Evolutionary conservation across 2,329 filamentous ascomycete species (phyloP).

Genomic region (Verticillium nubilum): DNA sequence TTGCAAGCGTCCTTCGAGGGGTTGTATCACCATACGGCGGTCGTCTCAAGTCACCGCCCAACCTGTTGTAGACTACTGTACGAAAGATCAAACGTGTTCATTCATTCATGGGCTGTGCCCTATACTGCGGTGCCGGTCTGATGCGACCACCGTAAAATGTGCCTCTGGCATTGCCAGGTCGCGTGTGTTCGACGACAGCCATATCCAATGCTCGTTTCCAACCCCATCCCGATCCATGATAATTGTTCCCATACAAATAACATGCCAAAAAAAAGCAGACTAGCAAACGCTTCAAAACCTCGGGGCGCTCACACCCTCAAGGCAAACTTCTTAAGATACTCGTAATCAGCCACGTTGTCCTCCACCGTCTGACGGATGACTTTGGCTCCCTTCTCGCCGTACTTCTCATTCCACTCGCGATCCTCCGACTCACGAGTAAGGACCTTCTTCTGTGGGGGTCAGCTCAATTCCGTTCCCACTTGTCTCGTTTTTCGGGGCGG

Average conservation of each 20-base stretch:
- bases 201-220: not conserved
- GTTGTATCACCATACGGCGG: not conserved
- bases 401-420: slow-evolving; percentile 68
- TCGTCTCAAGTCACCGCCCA: not conserved
- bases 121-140: not conserved
- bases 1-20: not conserved
- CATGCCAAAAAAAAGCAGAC: slow-evolving; percentile 15
- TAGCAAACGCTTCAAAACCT: not conserved
- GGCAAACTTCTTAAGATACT: slow-evolving; percentile 76
- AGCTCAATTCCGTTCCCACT: not conserved
- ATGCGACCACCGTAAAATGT: not conserved
- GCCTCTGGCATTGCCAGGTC: not conserved
- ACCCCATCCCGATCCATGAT: not conserved
- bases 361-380: slow-evolving; percentile 67
- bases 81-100: slow-evolving; percentile 1
- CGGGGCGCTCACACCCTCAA: slow-evolving; percentile 44
- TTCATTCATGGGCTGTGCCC: not conserved
- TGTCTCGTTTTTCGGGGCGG: not conserved
- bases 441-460: slow-evolving; percentile 41
- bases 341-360: slow-evolving; percentile 68
- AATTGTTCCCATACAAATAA: slow-evolving; percentile 8
- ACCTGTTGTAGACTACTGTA: slow-evolving; percentile 11
- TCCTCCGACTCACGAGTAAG: slow-evolving; percentile 63
- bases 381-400: slow-evolving; percentile 63
- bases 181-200: not conserved